Evolutionary conservation across 805 yeast genomes (phyloP).

Genomic region (Blastobotrys parvus): DNA sequence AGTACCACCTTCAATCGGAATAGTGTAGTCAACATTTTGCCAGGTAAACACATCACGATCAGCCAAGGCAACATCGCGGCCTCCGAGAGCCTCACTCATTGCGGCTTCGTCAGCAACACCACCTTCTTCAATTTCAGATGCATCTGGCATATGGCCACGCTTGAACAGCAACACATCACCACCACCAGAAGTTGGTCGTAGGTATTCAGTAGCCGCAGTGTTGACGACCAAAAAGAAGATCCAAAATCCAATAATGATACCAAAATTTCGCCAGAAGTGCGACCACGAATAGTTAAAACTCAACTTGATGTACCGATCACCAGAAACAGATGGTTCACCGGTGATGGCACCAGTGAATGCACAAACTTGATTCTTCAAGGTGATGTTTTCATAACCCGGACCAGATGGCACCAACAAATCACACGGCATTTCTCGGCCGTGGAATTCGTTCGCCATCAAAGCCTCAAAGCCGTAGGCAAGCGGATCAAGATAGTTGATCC

Average conservation of each 20-base stretch:
- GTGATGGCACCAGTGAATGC: slow-evolving; percentile 50
- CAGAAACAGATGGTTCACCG: slow-evolving; percentile 47
- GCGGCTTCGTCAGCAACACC: slow-evolving; percentile 21
- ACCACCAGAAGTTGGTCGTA: slow-evolving; percentile 25
- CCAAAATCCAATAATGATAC: slow-evolving; percentile 49
- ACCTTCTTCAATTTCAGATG: slow-evolving; percentile 24
- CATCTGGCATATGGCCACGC: slow-evolving; percentile 30
- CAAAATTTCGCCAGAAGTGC: slow-evolving; percentile 78
- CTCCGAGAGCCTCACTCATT: slow-evolving; percentile 20
- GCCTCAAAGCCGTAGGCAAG: slow-evolving; percentile 53
- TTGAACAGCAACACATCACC: slow-evolving; percentile 28
- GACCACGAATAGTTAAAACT: slow-evolving; percentile 44
- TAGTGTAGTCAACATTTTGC: slow-evolving; percentile 52
- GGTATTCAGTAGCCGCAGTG: slow-evolving; percentile 27
- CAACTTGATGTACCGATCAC: slow-evolving; percentile 45
- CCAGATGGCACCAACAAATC: slow-evolving; percentile 53
- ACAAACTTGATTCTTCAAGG: slow-evolving; percentile 42
- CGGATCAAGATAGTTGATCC: slow-evolving; percentile 55
- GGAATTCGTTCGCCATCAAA: slow-evolving; percentile 58
- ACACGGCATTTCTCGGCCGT: slow-evolving; percentile 48
- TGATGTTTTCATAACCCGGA: slow-evolving; percentile 36
- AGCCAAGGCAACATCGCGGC: slow-evolving; percentile 22
- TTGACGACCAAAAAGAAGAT: slow-evolving; percentile 30
- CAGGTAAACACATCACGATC: slow-evolving; percentile 48
- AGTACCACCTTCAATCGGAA: slow-evolving; percentile 36